Conservation (phyloP, 768 basidiomycete species). For the Leccinellum albellum region DNA sequence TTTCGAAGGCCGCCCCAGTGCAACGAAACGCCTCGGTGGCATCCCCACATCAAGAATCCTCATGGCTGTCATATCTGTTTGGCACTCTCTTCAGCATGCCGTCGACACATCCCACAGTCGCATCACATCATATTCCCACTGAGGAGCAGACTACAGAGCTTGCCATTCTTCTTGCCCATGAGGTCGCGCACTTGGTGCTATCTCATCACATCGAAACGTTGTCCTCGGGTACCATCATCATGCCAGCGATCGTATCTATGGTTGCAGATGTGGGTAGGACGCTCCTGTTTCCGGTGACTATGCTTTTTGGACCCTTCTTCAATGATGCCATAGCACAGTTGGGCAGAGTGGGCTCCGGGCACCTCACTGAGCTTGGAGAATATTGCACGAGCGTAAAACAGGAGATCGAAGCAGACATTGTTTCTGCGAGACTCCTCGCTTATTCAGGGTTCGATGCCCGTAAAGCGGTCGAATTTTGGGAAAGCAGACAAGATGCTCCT, state of each 20-base stretch:
- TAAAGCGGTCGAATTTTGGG: conserved; percentile 81
- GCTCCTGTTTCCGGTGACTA: conserved; percentile 82
- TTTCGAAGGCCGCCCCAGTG: conserved; percentile 39
- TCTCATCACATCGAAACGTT: conserved; percentile 90
- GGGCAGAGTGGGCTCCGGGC: conserved; percentile 71
- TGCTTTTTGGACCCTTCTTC: conserved; percentile 91
- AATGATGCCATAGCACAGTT: conserved; percentile 88
- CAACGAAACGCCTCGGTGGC: conserved; percentile 17
- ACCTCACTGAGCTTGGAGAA: conserved; percentile 67
- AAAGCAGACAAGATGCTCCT: conserved; percentile 42
- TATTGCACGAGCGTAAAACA: conserved; percentile 77
- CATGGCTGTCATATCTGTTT: conserved; percentile 50
- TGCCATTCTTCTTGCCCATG: conserved; percentile 89
- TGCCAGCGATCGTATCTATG: conserved; percentile 78
- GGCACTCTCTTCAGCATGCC: conserved; percentile 38
- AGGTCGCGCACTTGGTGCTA: conserved; percentile 86
- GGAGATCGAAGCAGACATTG: conserved; percentile 91
- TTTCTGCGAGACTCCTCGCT: conserved; percentile 85
- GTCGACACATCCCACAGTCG: conserved; percentile 27
- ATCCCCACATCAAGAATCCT: conserved; percentile 23
- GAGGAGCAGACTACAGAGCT: conserved; percentile 83
- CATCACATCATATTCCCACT: conserved; percentile 55
- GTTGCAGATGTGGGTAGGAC: conserved; percentile 72
- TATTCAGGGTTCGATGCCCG: conserved; percentile 89
- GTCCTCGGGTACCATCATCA: conserved; percentile 78